Evolutionary conservation across 805 yeast genomes (phyloP), one percentile per base, ranked within the genome.

Genomic region (Metschnikowia shivogae): DNA sequence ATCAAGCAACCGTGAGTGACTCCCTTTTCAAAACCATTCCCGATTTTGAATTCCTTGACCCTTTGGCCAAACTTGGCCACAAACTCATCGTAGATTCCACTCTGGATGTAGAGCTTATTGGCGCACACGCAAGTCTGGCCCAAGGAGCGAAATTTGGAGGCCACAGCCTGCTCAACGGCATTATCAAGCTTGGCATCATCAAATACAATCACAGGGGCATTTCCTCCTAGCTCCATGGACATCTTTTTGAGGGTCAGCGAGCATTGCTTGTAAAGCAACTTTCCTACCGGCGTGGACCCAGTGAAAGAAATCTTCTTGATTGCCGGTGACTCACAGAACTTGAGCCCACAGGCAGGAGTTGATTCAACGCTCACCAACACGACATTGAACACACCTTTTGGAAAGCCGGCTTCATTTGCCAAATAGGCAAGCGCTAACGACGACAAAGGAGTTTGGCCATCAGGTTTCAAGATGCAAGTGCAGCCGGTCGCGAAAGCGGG

Each of bases 51-150:
- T 34, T 47, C 45, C 20, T 49, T 50, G 20, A 80, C 83, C 47
- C 66, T 72, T 6, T 59, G 76, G 8, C 73, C 68, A 43, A 86
- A 70, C 54, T 64, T 72, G 36, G 63, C 60, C 7, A 77, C 66
- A 54, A 85, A 84, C 56, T 77, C 72, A 43, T 82, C 88, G 56
- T 85, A 82, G n/a, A 86, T 61, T 9, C 69, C 68, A 36, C 72
- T 74, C 57, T 86, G 93, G 29, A 85, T 75, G 58, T 74, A 85
- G 38, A 85, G 61, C 58, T 90, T 73, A 65, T 84, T 84, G 37
- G 89, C 89, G 61, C 89, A 84, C 34, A 84, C 84, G 66, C 95
- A 86, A 4, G 90, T 84, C 65, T 86, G 93, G 49, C 93, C 93
- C 35, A 84, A 75, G 24, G 84, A 83, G 60, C 93, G 75, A 66